phyloP scores from a whole-genome alignment of 306 rosid genomes.

The Pterocarpus santalinus region DNA sequence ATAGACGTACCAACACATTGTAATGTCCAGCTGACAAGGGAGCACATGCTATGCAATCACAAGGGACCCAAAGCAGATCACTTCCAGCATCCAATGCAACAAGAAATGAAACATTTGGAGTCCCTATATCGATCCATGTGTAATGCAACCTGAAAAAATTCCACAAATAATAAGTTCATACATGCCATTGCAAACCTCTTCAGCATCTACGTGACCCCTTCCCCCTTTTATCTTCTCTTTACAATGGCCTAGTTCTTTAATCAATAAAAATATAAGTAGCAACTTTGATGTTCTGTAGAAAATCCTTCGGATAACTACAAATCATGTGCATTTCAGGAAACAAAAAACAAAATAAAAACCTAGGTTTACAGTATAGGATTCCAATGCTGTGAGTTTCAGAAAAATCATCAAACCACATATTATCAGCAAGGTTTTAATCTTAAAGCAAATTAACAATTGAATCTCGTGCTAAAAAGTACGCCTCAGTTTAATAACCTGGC shows the following conservation, averaged over 20 bases:
- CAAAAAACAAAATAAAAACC: too few species aligned
- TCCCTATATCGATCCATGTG: constrained; percentile 90
- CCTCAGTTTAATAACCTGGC: too few species aligned
- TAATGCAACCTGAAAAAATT: constrained; percentile 79
- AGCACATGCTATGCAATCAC: constrained; percentile 89
- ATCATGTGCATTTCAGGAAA: constrained; percentile 9
- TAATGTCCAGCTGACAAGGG: constrained; percentile 72
- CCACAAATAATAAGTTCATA: constrained; percentile 24
- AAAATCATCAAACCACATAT: too few species aligned
- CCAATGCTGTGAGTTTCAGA: too few species aligned
- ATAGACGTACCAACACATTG: constrained; percentile 68
- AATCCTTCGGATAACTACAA: not conserved
- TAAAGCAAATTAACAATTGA: too few species aligned
- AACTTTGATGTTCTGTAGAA: not conserved
- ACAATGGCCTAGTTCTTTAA: constrained; percentile 29
- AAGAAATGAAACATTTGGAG: constrained; percentile 88
- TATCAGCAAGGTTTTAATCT: too few species aligned
- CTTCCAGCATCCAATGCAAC: constrained; percentile 96
- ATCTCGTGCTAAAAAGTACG: too few species aligned
- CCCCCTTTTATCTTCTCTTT: not conserved
- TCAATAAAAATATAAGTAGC: not conserved
- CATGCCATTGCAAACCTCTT: constrained; percentile 28
- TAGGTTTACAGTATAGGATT: too few species aligned
- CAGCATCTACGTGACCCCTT: not conserved
- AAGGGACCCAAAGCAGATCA: constrained; percentile 91